Evolutionary conservation across 805 yeast genomes (phyloP).

Genomic region (Lipomyces sp.): DNA sequence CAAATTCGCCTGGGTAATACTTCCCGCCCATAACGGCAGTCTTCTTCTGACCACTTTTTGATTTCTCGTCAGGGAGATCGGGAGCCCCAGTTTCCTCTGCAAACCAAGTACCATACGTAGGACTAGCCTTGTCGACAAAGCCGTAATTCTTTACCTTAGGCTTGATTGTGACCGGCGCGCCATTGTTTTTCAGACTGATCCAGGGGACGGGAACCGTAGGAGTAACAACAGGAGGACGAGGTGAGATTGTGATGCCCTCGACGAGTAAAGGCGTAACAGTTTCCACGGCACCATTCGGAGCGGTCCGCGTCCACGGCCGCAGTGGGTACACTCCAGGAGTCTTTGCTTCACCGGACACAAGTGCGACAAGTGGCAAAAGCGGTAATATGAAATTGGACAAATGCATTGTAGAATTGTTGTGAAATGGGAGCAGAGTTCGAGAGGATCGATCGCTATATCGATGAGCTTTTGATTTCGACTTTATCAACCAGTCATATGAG

Average conservation of each 20-base stretch:
- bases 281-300: conserved; percentile 42
- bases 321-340: conserved; percentile 23
- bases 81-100: conserved; percentile 46
- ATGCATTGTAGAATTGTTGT: not conserved
- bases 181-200: conserved; percentile 73
- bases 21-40: conserved; percentile 12
- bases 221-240: conserved; percentile 44
- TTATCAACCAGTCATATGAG: too few species aligned
- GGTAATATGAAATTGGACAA: not conserved
- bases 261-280: conserved; percentile 62
- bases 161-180: conserved; percentile 71
- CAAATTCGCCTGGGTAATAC: conserved; percentile 34
- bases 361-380: conserved; percentile 6
- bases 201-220: conserved; percentile 68
- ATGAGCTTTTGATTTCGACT: too few species aligned
- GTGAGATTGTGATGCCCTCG: conserved; percentile 60
- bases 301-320: conserved; percentile 30
- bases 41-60: not conserved
- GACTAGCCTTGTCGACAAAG: conserved; percentile 56
- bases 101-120: conserved; percentile 74
- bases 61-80: not conserved
- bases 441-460: not conserved
- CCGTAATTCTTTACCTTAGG: conserved; percentile 74
- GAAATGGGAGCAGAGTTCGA: not conserved
- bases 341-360: conserved; percentile 25